A percentile compares a stretch with the other conserved stretches of the same genome.
These are phyloP conservation scores for Bipolaris oryzae DNA, from an alignment of 2,329 filamentous ascomycete species.

Conservation along the genomic window DNA sequence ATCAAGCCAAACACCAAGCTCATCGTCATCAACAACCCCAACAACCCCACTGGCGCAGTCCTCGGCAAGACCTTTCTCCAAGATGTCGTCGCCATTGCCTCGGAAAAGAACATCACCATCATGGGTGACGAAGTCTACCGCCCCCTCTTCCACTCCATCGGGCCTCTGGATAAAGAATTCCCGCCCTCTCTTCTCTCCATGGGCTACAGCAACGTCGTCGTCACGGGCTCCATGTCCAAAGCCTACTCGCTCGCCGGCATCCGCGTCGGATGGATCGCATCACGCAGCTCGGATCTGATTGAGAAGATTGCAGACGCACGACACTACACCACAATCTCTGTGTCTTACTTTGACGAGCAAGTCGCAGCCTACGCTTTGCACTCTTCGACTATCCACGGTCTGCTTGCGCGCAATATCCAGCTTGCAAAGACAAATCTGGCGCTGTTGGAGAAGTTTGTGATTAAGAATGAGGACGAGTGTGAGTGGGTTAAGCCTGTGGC, in stretches of 20 bases:
- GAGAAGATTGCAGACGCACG: conserved; percentile 67
- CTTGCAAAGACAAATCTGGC: conserved; percentile 72
- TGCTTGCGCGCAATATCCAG: conserved; percentile 68
- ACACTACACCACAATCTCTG: conserved; percentile 86
- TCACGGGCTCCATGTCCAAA: conserved; percentile 83
- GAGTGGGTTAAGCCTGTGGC: conserved; percentile 76
- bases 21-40: conserved; percentile 74
- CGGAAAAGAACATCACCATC: conserved; percentile 67
- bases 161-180: conserved; percentile 58
- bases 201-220: conserved; percentile 72
- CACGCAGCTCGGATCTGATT: conserved; percentile 66
- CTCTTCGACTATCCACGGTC: conserved; percentile 64
- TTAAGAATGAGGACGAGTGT: conserved; percentile 66
- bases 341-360: conserved; percentile 80
- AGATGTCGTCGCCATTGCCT: conserved; percentile 67
- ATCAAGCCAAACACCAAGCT: conserved; percentile 74
- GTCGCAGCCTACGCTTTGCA: conserved; percentile 77
- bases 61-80: conserved; percentile 67
- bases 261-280: conserved; percentile 81
- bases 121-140: conserved; percentile 83
- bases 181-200: conserved; percentile 74
- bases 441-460: conserved; percentile 70
- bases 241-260: conserved; percentile 83
- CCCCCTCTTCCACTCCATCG: conserved; percentile 76
- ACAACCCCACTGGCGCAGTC: conserved; percentile 79